Evolutionary conservation across 225 moss, liverwort and hornwort species (phyloP).

Genomic region (Antitrichia curtipendula): DNA sequence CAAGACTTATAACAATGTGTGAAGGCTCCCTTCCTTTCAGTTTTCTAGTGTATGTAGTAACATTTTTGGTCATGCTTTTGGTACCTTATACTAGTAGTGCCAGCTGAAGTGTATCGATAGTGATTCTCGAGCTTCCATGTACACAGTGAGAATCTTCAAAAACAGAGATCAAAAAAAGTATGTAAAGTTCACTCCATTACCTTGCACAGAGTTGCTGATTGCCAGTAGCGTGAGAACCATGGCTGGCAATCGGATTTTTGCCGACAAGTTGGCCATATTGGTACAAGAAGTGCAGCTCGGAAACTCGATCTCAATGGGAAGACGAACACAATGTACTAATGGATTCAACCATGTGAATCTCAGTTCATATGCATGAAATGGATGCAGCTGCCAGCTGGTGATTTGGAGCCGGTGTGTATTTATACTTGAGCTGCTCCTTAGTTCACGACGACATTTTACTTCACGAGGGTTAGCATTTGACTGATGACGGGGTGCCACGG

Average conservation of each 20-base stretch:
- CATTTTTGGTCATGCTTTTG: too few species aligned
- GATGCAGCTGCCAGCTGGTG: not conserved
- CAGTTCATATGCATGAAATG: too few species aligned
- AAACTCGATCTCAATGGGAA: too few species aligned
- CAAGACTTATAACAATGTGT: too few species aligned
- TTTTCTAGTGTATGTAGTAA: too few species aligned
- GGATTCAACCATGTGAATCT: not conserved
- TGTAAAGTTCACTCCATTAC: not conserved
- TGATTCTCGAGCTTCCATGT: not conserved
- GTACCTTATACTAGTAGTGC: too few species aligned
- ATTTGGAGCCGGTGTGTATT: not conserved
- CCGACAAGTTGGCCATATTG: not conserved
- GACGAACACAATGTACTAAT: not conserved
- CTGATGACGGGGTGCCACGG: not conserved
- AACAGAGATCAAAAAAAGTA: not conserved
- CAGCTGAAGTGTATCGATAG: not conserved
- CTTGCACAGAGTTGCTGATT: not conserved
- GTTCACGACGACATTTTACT: not conserved
- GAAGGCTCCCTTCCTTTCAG: too few species aligned
- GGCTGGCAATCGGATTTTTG: not conserved
- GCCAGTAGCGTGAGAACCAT: not conserved
- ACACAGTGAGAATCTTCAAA: not conserved
- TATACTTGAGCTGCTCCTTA: not conserved
- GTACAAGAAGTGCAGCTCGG: not conserved
- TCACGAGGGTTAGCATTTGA: not conserved